These are phyloP conservation scores for Seiridium unicorne DNA, from an alignment of 2,329 filamentous ascomycete genomes.

Conservation along the genomic window DNA sequence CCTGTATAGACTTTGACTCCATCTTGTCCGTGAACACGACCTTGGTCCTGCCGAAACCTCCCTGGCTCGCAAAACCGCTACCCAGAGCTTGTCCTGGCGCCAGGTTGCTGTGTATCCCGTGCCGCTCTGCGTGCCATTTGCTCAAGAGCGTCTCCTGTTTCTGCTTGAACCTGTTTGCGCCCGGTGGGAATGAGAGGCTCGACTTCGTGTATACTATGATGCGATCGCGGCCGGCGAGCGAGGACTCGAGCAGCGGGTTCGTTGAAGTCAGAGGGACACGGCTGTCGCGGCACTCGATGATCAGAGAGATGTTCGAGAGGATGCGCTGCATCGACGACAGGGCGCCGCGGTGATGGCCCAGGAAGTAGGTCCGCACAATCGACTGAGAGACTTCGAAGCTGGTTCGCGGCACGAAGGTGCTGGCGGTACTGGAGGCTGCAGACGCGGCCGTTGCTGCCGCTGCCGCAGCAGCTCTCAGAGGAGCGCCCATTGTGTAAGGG, in stretches of 20 bases:
- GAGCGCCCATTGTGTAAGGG: background rate
- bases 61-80: background rate
- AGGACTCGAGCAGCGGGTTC: constrained; percentile 84
- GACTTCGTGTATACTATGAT: constrained; percentile 89
- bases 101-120: constrained; percentile 15
- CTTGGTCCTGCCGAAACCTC: constrained; percentile 11
- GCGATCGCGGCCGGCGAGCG: constrained; percentile 69
- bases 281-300: constrained; percentile 94
- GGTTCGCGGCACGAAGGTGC: constrained; percentile 68
- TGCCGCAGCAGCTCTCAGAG: background rate
- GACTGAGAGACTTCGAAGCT: constrained; percentile 70
- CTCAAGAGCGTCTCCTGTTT: constrained; percentile 16
- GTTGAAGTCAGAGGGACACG: constrained; percentile 84
- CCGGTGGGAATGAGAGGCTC: constrained; percentile 59
- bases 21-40: constrained; percentile 45
- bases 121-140: constrained; percentile 17
- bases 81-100: background rate
- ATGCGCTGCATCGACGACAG: constrained; percentile 78
- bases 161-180: constrained; percentile 18
- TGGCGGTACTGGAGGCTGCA: constrained; percentile 44
- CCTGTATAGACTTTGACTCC: constrained; percentile 28
- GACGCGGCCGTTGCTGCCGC: constrained; percentile 10
- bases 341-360: constrained; percentile 87
- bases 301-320: constrained; percentile 77
- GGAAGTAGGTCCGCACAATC: constrained; percentile 86